Evolutionary conservation across 345 rosid genomes (phyloP), one percentile per base, ranked within the genome.

Genomic region (Salix purpurea): DNA sequence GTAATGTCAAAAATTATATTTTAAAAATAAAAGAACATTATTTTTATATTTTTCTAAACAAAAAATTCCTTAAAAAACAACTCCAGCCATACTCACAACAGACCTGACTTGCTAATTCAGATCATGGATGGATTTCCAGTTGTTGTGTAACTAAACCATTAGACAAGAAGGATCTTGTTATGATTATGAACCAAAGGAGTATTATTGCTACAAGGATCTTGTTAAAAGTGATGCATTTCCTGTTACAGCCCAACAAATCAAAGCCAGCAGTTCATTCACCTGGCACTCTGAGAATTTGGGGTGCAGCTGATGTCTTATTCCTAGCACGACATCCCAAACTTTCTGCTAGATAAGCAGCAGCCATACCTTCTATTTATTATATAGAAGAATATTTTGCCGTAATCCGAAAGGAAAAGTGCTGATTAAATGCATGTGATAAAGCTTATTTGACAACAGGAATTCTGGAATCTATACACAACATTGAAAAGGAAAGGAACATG

Each of bases 271-370:
- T 65, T 65, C 26, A 8, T 58, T 65, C 40, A 65, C 16, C 16
- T 24, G 15, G 8, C 40, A 75, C 19, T 50, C 72, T 65, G 36
- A 67, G 36, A 67, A 75, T 37, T 23, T 67, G 64, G 64, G 65
- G 67, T n/a, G 74, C 32, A 48, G 36, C 62, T 69, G 64, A 70
- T 70, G 80, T 23, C 70, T 42, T 58, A 11, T n/a, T 62, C 50
- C 67, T 24, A 69, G 58, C 50, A 44, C 28, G 28, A 42, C 46
- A 77, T 62, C 18, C 71, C 56, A 65, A 23, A 18, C 48, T 72
- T 13, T 18, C 40, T 6, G 42, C 56, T 15, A 19, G 24, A 8
- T 14, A n/a, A 19, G 69, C 67, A n/a, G 75, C 71, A 64, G 71
- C 65, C 72, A 64, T 71, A 14, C 65, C 65, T 16, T 1, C 37